Percentiles rank a stretch among this genome's conserved stretches.
phyloP scores from a whole-genome alignment of 305 asterid species.

The Petunia hybrid region DNA sequence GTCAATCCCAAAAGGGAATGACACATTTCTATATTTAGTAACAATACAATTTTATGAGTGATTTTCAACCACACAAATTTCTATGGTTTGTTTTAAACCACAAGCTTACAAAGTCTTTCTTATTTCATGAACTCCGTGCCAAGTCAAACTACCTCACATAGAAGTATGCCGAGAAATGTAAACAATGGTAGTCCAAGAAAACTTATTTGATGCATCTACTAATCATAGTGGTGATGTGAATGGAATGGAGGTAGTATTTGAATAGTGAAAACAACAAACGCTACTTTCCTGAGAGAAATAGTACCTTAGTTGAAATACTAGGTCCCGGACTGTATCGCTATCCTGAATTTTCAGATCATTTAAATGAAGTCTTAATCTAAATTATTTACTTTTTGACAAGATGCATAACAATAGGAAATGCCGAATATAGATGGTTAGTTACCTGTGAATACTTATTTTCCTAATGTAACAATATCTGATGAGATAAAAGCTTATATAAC shows the following conservation, averaged over 20 bases:
- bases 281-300: slow-evolving; percentile 16
- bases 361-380: not conserved
- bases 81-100: too few species aligned
- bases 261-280: not conserved
- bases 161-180: not conserved
- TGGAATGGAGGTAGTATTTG: not conserved
- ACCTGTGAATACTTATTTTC: not conserved
- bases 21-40: too few species aligned
- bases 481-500: not conserved
- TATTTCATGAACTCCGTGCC: too few species aligned
- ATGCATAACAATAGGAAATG: not conserved
- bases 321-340: not conserved
- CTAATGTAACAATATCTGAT: slow-evolving; percentile 2
- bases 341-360: not conserved
- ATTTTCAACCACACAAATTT: too few species aligned
- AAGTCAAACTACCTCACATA: too few species aligned
- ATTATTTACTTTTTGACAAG: not conserved
- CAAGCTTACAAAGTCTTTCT: too few species aligned
- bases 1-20: too few species aligned
- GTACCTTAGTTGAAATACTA: not conserved
- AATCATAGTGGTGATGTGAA: not conserved
- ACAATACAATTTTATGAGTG: too few species aligned
- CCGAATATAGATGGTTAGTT: not conserved
- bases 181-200: not conserved
- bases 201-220: not conserved